Evolutionary conservation across 352 stramenopile species (phyloP), one percentile per base, ranked within the genome.

Genomic region (Globisporangium nunn): DNA sequence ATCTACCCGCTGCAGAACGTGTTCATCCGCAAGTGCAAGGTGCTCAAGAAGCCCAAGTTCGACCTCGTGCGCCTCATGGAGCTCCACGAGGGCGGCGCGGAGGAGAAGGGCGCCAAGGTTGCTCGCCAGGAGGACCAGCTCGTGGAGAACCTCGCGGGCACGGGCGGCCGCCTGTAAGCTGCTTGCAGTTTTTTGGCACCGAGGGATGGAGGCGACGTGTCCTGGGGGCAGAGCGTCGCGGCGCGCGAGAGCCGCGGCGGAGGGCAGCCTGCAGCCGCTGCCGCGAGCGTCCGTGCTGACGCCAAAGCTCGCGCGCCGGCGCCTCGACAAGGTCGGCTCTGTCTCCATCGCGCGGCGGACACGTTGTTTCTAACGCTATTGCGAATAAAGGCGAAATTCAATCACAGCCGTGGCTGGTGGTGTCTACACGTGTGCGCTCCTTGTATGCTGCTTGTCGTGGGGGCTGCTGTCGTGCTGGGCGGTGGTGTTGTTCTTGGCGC

Each of bases 41-140:
- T 99, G 52, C 87, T 99, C 41, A 99, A 99, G 93, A 99, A 99
- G 88, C 97, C 97, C 54, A 99, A 99, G 88, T 99, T 99, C 72
- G 98, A 99, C 88, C 75, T 99, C 44, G 96, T 96, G 56, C 97
- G 98, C 73, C 83, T 99, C 50, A 99, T 99, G 98, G 98, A 99
- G 75, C 97, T 99, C 72, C 98, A 99, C 85, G 96, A 98, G 51
- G 93, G 96, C 46, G 86, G 85, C 57, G 84, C 79, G 58, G 91
- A 97, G 60, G 92, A 97, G 68, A 95, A 93, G 75, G 92, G 92
- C 53, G 86, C 87, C 61, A 94, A 94, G 72, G 80, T 98, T 33
- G 83, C 87, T 58, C 85, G 87, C 54, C 71, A 87, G 61, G 81
- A 95, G 65, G 81, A 93, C 66, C 81, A 90, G 72, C 69, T 92